Evolutionary conservation across 78 protist species (phyloP).

Genomic region (Dictyostelium capitatum): DNA sequence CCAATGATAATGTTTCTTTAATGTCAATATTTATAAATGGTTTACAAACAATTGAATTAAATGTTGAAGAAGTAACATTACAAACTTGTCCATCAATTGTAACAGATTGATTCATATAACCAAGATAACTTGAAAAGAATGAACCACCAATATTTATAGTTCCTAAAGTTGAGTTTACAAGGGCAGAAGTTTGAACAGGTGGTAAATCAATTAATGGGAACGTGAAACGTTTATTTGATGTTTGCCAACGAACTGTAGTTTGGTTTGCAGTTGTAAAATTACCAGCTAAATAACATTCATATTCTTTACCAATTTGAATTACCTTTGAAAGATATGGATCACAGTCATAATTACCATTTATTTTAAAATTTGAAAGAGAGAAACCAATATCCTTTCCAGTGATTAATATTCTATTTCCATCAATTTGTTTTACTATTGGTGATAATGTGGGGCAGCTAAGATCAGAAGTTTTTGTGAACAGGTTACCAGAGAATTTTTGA

Average conservation of each 20-base stretch:
- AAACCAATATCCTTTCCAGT: neutral
- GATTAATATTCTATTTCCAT: neutral
- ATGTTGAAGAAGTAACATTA: neutral
- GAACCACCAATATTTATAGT: neutral
- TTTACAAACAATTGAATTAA: neutral
- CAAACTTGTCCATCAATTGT: neutral
- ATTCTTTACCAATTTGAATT: neutral
- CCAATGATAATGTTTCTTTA: no score
- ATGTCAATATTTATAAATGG: no score
- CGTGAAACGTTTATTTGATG: no score
- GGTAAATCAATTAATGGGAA: neutral
- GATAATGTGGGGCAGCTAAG: no score
- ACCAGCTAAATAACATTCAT: neutral
- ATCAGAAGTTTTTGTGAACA: no score
- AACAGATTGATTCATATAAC: neutral
- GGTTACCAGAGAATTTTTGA: no score
- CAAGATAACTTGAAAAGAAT: neutral
- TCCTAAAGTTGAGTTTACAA: neutral
- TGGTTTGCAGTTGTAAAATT: neutral
- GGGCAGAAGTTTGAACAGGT: neutral
- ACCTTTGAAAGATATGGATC: no score
- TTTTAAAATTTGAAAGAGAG: neutral
- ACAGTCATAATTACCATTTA: neutral
- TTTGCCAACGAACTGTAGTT: no score
- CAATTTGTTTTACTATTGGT: no score